Base-by-base conservation (phyloP, 495 filamentous ascomycete species). In the Xylaria venustula region DNA sequence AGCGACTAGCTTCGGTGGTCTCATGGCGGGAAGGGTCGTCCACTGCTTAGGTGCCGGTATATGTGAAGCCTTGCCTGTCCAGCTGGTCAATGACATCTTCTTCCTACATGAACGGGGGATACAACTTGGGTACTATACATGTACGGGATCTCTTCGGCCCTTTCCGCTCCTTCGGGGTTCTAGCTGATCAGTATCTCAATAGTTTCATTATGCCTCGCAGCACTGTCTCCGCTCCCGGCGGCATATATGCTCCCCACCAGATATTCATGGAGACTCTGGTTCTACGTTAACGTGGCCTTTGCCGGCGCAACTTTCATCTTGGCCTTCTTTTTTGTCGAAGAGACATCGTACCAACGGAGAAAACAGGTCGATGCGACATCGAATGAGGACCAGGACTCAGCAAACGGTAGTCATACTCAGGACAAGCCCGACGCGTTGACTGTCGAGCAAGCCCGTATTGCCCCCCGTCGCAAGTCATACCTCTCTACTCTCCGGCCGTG, bases 61-160 rank as follows among this genome's bases (percentile, higher is more conserved):
- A 19, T 88, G 85, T 68, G 85, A 87, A 56, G 84, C 85, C 14
- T 63, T 87, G 4, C 85, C 84, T 0, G 85, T 88, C 2, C 84
- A 87, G 61, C 67, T 88, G 2, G 85, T 87, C 5, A 88, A 88
- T 60, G 85, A 88, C 61, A 85, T 88, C 59, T 88, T 88, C 71
- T 88, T 82, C 67, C 72, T 87, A 0, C 84, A 87, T 62, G 83
- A 87, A 60, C 73, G 84, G 6, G 84, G 84, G 7, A 80, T 81
- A 69, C 71, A 77, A 2, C 74, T 87, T 26, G 84, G 82, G 1
- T 83, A 82, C 50, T 87, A 87, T 61, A 87, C 84, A 14, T 72
- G 82, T 83, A 62, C 15, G 40, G 19, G 19, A 2, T n/a, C 20
- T 47, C n/a, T 19, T 23, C 7, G n/a, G n/a, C n/a, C n/a, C n/a